Base-by-base conservation (phyloP, 2,329 filamentous ascomycete genomes). In the Cladosporium halotolerans region DNA sequence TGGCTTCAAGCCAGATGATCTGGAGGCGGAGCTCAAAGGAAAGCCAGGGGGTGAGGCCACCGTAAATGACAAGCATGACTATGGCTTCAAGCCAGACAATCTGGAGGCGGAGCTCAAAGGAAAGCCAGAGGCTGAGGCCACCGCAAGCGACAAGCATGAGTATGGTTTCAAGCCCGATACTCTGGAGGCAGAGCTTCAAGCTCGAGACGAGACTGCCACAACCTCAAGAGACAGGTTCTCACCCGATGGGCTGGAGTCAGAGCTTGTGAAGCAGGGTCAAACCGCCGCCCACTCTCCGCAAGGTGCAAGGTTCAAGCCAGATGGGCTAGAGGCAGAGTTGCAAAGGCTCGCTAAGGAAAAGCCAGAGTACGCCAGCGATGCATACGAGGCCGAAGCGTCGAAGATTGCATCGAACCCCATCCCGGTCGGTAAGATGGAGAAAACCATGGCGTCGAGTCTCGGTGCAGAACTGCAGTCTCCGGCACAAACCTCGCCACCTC, bases 61-160 rank as follows among this genome's bases (percentile, higher is more conserved):
- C 36, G 36, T 3, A 39, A 39, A 16, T 14, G 36, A 39, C 16
- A 33, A 10, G 28, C 10, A 40, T 9, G 7, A 4, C 3, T 40
- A 49, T 9, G 14, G 16, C 1, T 49, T 45, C 13, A 44, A 44
- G 28, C 8, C 28, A 3, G 52, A 55, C 36, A 42, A 19, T 11
- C 50, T 53, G 8, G 53, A 45, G 19, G 53, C 38, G 11, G 49
- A 57, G 36, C 45, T 56, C 14, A n/a, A 19, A 28, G 40, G 16
- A 14, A 9, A 42, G 23, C 9, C 4, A 3, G 40, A 42, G 16
- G 40, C 3, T 19, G n/a, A 36, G 4, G 4, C 36, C 8, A n/a
- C 36, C 16, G 13, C 36, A n/a, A 13, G n/a, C 7, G 36, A 39
- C 8, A 13, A 13, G 36, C 13, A 14, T 4, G 10, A 13, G 4